phyloP scores from a whole-genome alignment of 129 eudicot genomes.

The Pittosporum tobira region DNA sequence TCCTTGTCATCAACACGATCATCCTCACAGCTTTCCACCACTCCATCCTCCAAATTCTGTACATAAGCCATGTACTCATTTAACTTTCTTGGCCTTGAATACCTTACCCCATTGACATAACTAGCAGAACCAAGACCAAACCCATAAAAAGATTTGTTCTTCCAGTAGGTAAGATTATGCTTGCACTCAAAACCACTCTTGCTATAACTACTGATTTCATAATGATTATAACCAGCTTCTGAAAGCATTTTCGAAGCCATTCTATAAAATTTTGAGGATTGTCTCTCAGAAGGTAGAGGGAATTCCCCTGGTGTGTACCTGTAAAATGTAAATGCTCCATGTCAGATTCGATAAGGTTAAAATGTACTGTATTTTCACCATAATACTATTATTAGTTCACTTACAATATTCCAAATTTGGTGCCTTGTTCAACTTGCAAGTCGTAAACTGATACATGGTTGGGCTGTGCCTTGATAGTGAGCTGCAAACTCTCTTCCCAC shows the following conservation, averaged over 20 bases:
- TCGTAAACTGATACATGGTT: conserved; percentile 83
- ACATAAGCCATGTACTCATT: conserved; percentile 64
- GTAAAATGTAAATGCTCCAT: conserved; percentile 9
- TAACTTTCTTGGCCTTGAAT: conserved; percentile 76
- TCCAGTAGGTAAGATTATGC: conserved; percentile 88
- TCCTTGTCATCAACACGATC: conserved; percentile 37
- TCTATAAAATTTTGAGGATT: conserved; percentile 77
- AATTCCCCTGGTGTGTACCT: conserved; percentile 92
- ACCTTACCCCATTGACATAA: conserved; percentile 51
- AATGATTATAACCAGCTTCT: conserved; percentile 69
- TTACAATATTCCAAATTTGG: conserved; percentile 79
- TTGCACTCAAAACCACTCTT: conserved; percentile 63
- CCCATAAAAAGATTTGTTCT: conserved; percentile 66
- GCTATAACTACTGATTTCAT: conserved; percentile 88
- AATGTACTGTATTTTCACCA: not conserved
- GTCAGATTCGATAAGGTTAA: not conserved
- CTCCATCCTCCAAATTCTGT: conserved; percentile 52
- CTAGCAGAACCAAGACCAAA: conserved; percentile 93
- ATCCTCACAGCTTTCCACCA: conserved; percentile 20
- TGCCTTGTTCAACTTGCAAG: conserved; percentile 77
- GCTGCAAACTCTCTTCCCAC: conserved; percentile 89
- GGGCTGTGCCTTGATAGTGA: conserved; percentile 52
- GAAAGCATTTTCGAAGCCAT: conserved; percentile 66
- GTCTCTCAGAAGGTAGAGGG: conserved; percentile 78
- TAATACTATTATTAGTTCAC: conserved; percentile 16